A percentile compares a stretch with the other conserved stretches of the same genome.
Conservation (phyloP, 2,329 filamentous ascomycete species). For the Amauroascus verrucosus region DNA sequence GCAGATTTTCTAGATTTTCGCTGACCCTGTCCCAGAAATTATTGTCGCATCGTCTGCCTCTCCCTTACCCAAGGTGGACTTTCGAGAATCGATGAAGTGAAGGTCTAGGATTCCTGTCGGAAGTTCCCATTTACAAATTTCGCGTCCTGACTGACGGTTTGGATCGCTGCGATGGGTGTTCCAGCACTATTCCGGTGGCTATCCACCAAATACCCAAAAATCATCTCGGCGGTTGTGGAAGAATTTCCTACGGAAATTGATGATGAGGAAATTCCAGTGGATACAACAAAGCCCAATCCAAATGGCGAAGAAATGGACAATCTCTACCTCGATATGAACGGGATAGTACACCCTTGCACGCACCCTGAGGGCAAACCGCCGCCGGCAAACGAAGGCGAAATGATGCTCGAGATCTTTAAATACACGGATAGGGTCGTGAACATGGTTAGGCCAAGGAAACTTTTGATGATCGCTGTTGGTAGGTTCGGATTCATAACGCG, state of each 20-base stretch:
- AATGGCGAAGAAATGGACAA: conserved; percentile 98
- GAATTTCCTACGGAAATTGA: conserved; percentile 73
- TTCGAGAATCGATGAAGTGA: background rate
- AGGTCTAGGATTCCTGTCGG: background rate
- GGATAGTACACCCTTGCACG: conserved; percentile 96
- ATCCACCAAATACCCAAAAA: conserved; percentile 94
- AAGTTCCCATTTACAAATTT: background rate
- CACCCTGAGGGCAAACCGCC: conserved; percentile 90
- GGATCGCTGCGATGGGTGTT: conserved; percentile 61
- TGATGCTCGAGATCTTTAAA: conserved; percentile 97
- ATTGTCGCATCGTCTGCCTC: background rate
- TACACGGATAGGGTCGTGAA: conserved; percentile 99
- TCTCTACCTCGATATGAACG: conserved; percentile 97
- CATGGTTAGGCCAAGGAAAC: conserved; percentile 92
- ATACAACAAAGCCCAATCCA: conserved; percentile 75
- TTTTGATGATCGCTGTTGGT: conserved; percentile 96
- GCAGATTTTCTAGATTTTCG: background rate
- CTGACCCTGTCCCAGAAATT: too few relatives aligned
- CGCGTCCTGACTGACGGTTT: background rate
- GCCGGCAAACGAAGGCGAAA: conserved; percentile 90
- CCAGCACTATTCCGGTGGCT: conserved; percentile 94
- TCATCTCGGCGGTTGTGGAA: conserved; percentile 83
- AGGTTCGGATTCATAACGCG: conserved; percentile 17
- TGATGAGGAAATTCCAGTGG: conserved; percentile 73
- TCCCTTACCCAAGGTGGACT: background rate